phyloP scores from a whole-genome alignment of 805 yeast genomes.

The Metschnikowia drakensbergensis region DNA sequence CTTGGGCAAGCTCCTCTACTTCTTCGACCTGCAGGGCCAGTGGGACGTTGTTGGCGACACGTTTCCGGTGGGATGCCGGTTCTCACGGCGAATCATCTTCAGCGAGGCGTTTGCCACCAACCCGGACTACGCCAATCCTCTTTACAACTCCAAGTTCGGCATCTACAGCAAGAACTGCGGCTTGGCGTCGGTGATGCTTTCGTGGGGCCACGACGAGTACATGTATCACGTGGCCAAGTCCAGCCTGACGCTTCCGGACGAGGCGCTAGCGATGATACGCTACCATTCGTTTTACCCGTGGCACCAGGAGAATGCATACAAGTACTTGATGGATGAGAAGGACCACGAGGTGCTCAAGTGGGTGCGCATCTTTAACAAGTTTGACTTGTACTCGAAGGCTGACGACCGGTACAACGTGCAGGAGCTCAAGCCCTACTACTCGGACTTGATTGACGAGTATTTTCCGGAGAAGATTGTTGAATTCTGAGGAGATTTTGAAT shows the following conservation, averaged over 20 bases:
- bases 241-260: conserved; percentile 59
- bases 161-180: conserved; percentile 65
- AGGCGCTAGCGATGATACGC: conserved; percentile 69
- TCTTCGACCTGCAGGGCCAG: conserved; percentile 69
- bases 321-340: conserved; percentile 58
- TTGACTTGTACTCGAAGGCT: conserved; percentile 63
- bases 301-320: conserved; percentile 68
- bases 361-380: conserved; percentile 63
- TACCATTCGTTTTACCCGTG: conserved; percentile 76
- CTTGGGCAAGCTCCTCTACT: conserved; percentile 63
- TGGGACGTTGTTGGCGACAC: conserved; percentile 84
- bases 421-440: conserved; percentile 53
- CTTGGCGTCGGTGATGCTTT: conserved; percentile 62
- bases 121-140: conserved; percentile 60
- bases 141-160: conserved; percentile 63
- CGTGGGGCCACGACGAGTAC: conserved; percentile 81
- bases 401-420: conserved; percentile 48
- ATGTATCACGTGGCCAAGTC: conserved; percentile 69
- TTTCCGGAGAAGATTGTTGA: conserved; percentile 57
- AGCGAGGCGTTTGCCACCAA: conserved; percentile 57
- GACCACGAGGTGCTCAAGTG: conserved; percentile 59
- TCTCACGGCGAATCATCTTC: conserved; percentile 55
- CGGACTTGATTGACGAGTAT: conserved; percentile 61
- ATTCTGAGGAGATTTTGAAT: conserved; percentile 35
- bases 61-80: conserved; percentile 70